Evolutionary conservation across 1,139 yeast species (phyloP), one percentile per base, ranked within the genome.

Genomic region (Pichia sp.): DNA sequence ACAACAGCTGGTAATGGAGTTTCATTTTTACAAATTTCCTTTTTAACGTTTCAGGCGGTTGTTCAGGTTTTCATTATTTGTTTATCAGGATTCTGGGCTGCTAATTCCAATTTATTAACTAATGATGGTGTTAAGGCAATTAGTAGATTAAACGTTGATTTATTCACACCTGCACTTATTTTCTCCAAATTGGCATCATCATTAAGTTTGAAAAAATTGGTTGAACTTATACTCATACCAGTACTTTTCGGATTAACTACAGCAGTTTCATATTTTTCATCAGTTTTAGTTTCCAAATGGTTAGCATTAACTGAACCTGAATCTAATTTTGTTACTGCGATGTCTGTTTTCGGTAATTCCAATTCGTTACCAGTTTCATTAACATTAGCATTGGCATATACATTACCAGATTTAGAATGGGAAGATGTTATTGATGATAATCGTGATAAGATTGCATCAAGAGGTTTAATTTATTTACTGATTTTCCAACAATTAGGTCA

Each of bases 401-500:
- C 90, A 0, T 69, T 85, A 55, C 92, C 92, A 1, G 79, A 80
- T 51, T 72, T 86, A 53, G 72, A 72, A 51, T 86, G 95, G 95
- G 85, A 82, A 45, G 85, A 80, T 53, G 69, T 85, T 39, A 76
- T 73, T 6, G 74, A 76, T 56, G 95, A 86, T 60, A 69, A 74
- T 27, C 68, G 79, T 18, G 92, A 85, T 56, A 79, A 79, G 56
- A 82, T 86, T 44, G 94, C 94, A 0, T 80, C 88, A 4, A 73
- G 95, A 53, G 95, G 95, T 41, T 80, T 86, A 46, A 70, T 86
- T 47, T 86, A 86, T 64, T 70, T 86, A 57, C 69, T 86, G 50
- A 82, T 86, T 44, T 86, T 86, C 67, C 95, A 86, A 68, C 95
- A 86, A 63, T 72, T 86, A 61, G 95, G 95, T 37, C 95, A 85